Conservation (phyloP, 257 asterid genomes). For the Solanum chilense region DNA sequence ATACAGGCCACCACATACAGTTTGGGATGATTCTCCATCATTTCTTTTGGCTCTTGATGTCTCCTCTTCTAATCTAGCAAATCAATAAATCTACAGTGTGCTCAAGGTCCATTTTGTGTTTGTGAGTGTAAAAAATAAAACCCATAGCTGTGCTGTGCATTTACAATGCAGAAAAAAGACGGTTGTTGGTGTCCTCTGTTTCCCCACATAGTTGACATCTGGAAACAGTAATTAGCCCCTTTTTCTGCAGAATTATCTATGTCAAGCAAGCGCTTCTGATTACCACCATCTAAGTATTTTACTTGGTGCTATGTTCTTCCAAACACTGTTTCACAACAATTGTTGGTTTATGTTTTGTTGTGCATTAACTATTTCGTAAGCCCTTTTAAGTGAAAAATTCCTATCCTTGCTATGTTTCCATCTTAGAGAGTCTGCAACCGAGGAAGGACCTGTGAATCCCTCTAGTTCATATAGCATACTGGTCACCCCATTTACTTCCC, state of each 20-base stretch:
- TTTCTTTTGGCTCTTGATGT: not conserved
- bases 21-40: not conserved
- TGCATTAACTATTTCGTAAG: not conserved
- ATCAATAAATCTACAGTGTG: not conserved
- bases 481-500: not conserved
- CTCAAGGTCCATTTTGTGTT: not conserved
- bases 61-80: not conserved
- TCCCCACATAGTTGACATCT: not conserved
- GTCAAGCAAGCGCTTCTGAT: not conserved
- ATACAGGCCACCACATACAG: not conserved
- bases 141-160: not conserved
- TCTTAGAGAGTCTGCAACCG: not conserved
- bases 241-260: not conserved
- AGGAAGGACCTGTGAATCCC: not conserved
- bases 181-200: not conserved
- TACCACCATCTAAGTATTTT: not conserved
- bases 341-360: not conserved
- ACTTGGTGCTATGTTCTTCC: not conserved
- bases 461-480: not conserved
- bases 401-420: not conserved
- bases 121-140: not conserved
- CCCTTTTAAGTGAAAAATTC: not conserved
- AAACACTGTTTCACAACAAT: not conserved
- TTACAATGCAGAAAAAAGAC: not conserved
- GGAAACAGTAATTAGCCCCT: not conserved